Evolutionary conservation across 441 rosid species (phyloP), one percentile per base, ranked within the genome.

Genomic region (Pelargonium citronellum): DNA sequence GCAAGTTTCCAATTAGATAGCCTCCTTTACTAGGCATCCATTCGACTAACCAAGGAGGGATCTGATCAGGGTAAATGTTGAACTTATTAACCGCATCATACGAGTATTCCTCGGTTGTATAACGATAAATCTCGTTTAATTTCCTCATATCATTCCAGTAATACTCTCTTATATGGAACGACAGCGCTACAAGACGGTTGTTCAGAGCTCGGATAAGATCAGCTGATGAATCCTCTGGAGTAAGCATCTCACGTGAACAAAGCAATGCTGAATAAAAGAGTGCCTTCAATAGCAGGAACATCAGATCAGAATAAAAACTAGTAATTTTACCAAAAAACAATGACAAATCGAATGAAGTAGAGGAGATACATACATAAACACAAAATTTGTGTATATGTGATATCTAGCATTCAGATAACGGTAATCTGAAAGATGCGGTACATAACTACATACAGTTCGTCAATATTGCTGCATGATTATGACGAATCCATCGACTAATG

Each of bases 21-120:
- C 97, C 97, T 49, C 98, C 98, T 81, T 80, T 82, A 67, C 83
- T 83, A 7, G 97, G 96, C 81, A 92, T 91, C 97, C 97, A 92
- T 69, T 92, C 98, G 71, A 91, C 91, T 80, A 92, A 79, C 98
- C 98, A 92, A 39, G 97, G 89, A 84, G 96, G 72, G 71, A 93
- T 85, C 80, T 93, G 97, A 77, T 91, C 98, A 4, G 98, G 98
- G 72, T 89, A 93, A 49, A 93, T 91, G 77, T 93, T 93, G 78
- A 93, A 93, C 82, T 89, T 93, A 76, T 93, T 93, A 55, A 92
- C 91, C 0, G 97, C 98, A 67, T 89, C 96, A 7, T 85, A 89
- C 57, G 98, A 93, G 79, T 93, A 91, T 76, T 93, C 98, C 80
- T 91, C 98, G 15, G 98, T 93, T 78, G 89, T 89, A 83, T 89